Evolutionary conservation across 768 basidiomycete species (phyloP).

Genomic region (Collybia nuda): DNA sequence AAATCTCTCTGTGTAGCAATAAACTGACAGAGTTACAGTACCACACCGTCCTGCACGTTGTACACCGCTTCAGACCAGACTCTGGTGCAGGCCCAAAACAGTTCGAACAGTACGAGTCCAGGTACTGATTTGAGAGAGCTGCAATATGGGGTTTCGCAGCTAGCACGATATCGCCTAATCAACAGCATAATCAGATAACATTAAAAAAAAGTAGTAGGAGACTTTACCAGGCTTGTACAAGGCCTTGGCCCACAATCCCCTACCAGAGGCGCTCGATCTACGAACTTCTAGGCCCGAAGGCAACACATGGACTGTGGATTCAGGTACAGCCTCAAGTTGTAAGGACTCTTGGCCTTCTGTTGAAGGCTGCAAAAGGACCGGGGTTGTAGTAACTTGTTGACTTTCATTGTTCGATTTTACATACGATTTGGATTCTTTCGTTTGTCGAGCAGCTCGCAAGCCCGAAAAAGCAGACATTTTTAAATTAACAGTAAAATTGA

Average conservation of each 20-base stretch:
- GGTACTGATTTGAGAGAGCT: conserved; percentile 61
- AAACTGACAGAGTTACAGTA: conserved; percentile 77
- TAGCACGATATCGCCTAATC: conserved; percentile 60
- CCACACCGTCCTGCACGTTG: conserved; percentile 62
- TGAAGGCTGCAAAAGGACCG: conserved; percentile 20
- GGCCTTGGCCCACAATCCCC: conserved; percentile 44
- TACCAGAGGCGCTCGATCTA: conserved; percentile 33
- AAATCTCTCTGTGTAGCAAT: too few relatives aligned
- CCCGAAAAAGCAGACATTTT: conserved; percentile 26
- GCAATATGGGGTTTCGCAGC: conserved; percentile 57
- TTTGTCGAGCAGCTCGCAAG: conserved; percentile 25
- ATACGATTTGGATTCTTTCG: conserved; percentile 33
- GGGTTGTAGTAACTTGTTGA: conserved; percentile 17
- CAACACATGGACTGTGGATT: conserved; percentile 15
- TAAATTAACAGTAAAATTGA: too few relatives aligned
- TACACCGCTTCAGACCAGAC: conserved; percentile 63
- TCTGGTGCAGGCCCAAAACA: conserved; percentile 49
- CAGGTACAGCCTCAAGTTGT: conserved; percentile 1
- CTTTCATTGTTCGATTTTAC: conserved; percentile 21
- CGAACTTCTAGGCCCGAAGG: conserved; percentile 42
- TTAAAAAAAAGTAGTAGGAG: background rate
- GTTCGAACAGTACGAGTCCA: conserved; percentile 66
- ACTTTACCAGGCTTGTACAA: conserved; percentile 37
- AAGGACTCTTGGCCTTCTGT: conserved; percentile 17
- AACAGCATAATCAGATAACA: background rate